Evolutionary conservation across 2,329 filamentous ascomycete species (phyloP).

Genomic region (Aspergillus calidoustus): DNA sequence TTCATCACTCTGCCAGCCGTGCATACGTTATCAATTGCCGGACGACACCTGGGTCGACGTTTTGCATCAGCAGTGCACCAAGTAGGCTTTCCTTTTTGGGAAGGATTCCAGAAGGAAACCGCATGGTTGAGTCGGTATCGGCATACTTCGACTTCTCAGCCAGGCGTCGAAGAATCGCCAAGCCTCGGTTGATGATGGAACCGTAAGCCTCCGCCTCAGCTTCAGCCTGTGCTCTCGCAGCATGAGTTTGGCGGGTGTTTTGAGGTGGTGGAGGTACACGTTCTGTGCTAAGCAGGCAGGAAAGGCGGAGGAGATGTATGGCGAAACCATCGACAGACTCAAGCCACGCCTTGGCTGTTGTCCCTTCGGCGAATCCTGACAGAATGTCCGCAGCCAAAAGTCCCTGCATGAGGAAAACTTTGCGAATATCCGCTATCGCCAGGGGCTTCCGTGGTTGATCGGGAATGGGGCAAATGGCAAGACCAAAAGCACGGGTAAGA

Average conservation of each 20-base stretch:
- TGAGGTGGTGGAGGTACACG: conserved; percentile 51
- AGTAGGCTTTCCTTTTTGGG: conserved; percentile 71
- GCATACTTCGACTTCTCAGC: conserved; percentile 66
- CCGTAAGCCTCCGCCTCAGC: conserved; percentile 48
- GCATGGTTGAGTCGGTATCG: conserved; percentile 55
- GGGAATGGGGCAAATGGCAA: conserved; percentile 84
- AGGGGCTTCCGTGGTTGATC: conserved; percentile 67
- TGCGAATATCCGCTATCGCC: conserved; percentile 77
- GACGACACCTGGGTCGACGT: conserved; percentile 66
- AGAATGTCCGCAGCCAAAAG: conserved; percentile 89
- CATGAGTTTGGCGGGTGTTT: conserved; percentile 40
- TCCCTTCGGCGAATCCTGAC: conserved; percentile 73
- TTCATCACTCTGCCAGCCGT: conserved; percentile 52
- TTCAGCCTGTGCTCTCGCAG: conserved; percentile 42
- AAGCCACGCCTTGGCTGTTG: conserved; percentile 79
- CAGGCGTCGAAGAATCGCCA: conserved; percentile 70
- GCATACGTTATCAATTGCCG: conserved; percentile 71
- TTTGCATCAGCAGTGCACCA: conserved; percentile 68
- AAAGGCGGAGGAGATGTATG: conserved; percentile 75
- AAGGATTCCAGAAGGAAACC: conserved; percentile 65
- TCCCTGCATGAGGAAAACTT: conserved; percentile 89
- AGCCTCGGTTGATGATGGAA: conserved; percentile 68
- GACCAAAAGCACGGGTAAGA: conserved; percentile 81
- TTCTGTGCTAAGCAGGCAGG: conserved; percentile 71
- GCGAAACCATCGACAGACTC: conserved; percentile 83